Base-by-base conservation (phyloP, 805 yeast species). In the Barnettozyma botsteinii region DNA sequence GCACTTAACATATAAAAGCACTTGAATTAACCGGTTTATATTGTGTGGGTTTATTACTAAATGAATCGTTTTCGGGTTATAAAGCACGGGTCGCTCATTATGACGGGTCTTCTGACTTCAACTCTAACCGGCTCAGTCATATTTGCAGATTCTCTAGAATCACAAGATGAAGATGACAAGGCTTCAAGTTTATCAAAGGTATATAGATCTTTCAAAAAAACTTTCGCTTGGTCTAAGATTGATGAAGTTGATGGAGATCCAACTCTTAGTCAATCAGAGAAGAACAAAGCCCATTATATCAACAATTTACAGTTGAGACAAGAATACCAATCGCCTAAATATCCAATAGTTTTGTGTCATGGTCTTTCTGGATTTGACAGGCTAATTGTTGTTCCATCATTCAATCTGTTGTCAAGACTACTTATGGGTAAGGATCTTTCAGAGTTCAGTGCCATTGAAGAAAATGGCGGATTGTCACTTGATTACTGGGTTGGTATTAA, bases 401-500 rank as follows among this genome's bases (percentile, higher is more conserved):
- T 64, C 11, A 55, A 45, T 40, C 65, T 56, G 15, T 47, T 62
- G 26, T 50, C 59, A 3, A 53, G 48, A 5, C 40, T 48, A 7
- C 10, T 42, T 8, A 40, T 41, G 12, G 49, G 51, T n/a, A 40
- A 48, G n/a, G 43, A 31, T 2, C 28, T 31, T 7, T 19, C 40
- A 3, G 40, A 40, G 15, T 28, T 40, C n/a, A 28, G 24, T n/a
- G 57, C 62, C 5, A 31, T 44, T 3, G 47, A 52, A 12, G 55
- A 57, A 19, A 51, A 47, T 20, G 64, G 66, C 9, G 62, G 73
- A 7, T 51, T 67, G 13, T 63, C 67, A 31, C 61, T 85, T 19
- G 82, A 81, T 42, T 88, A 89, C 55, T 89, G 95, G 95, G 70
- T 73, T 42, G 96, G 96, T 1, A 77, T 89, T 19, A 75, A 75